These are phyloP conservation scores for Didymella glomerata DNA, from an alignment of 2,329 filamentous ascomycete genomes.

Conservation along the genomic window DNA sequence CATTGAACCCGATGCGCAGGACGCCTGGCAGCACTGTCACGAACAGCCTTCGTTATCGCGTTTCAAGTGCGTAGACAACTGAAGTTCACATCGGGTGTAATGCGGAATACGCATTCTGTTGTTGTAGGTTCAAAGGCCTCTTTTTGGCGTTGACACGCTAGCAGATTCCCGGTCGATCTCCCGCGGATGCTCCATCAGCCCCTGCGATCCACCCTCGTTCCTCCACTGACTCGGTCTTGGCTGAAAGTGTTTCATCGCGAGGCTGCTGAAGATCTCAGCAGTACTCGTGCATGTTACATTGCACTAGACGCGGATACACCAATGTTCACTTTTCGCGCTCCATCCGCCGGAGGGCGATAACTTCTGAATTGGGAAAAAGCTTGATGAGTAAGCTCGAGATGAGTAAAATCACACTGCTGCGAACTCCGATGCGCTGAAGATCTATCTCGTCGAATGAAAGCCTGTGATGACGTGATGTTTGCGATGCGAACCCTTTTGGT, in stretches of 20 bases:
- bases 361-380: no score
- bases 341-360: no score
- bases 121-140: background rate
- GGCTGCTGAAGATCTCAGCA: no score
- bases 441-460: background rate
- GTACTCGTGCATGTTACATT: no score
- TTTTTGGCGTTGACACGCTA: background rate
- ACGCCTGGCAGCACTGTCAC: background rate
- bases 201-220: background rate
- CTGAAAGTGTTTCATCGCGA: background rate
- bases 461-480: background rate
- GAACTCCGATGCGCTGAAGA: no score
- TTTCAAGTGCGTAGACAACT: no score
- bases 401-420: no score
- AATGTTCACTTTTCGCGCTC: no score
- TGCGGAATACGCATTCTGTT: background rate
- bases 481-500: no score
- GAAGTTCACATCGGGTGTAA: background rate
- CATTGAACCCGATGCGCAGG: background rate
- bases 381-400: no score
- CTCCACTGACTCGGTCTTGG: background rate
- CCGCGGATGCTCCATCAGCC: background rate
- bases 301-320: no score
- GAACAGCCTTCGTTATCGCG: background rate
- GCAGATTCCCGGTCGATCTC: slow-evolving; percentile 2